These are phyloP conservation scores for Rutstroemia sp. DNA, from an alignment of 2,329 filamentous ascomycete genomes.

Conservation along the genomic window DNA sequence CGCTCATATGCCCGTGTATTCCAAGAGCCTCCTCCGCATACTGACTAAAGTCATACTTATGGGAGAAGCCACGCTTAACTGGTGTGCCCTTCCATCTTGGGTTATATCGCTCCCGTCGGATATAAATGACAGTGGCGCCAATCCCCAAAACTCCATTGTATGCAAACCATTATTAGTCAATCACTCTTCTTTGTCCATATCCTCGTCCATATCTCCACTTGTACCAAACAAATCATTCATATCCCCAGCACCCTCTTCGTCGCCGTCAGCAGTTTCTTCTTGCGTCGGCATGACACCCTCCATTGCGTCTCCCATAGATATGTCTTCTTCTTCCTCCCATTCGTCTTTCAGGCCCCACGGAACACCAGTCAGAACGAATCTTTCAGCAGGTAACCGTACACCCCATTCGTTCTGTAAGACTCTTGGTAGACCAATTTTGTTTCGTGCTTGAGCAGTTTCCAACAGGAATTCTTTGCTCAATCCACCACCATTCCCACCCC, in stretches of 20 bases:
- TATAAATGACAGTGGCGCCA: too few species aligned
- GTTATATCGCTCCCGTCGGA: too few species aligned
- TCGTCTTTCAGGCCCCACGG: slow-evolving; percentile 57
- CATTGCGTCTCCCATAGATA: slow-evolving; percentile 31
- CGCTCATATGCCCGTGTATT: too few species aligned
- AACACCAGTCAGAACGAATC: slow-evolving; percentile 59
- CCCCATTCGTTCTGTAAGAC: slow-evolving; percentile 61
- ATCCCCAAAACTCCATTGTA: too few species aligned
- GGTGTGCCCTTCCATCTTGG: too few species aligned
- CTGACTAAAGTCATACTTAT: too few species aligned
- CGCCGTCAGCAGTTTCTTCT: slow-evolving; percentile 31
- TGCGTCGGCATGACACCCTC: slow-evolving; percentile 32
- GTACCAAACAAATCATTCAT: slow-evolving; percentile 11
- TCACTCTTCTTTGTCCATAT: slow-evolving; percentile 34
- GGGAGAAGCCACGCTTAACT: too few species aligned
- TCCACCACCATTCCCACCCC: slow-evolving; percentile 41
- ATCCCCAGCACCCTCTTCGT: slow-evolving; percentile 6
- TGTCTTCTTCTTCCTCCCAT: slow-evolving; percentile 43
- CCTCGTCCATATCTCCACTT: slow-evolving; percentile 35
- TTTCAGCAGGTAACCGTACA: slow-evolving; percentile 57
- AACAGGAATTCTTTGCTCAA: slow-evolving; percentile 69
- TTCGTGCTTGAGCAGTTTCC: slow-evolving; percentile 65
- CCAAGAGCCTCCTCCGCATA: too few species aligned
- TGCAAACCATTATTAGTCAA: not conserved
- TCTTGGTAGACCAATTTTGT: slow-evolving; percentile 57